Percentiles rank a stretch among this genome's conserved stretches.
Evolutionary conservation across 345 rosid species (phyloP).

Genomic region (Lagerstroemia speciosa): DNA sequence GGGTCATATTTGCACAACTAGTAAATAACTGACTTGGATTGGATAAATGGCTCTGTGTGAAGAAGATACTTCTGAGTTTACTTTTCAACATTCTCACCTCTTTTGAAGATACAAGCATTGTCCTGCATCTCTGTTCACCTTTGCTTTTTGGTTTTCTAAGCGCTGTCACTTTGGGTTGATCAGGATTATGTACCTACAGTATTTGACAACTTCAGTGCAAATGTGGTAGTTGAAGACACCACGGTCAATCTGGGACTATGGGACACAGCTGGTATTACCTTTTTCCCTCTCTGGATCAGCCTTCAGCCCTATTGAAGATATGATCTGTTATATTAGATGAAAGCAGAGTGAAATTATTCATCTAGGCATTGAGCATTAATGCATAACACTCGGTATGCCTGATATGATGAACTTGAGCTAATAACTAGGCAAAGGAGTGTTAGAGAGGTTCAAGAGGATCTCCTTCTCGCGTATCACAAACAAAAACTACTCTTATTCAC

Average conservation of each 20-base stretch:
- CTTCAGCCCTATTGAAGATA: not conserved
- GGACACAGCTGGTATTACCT: slow-evolving; percentile 89
- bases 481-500: not conserved
- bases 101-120: not conserved
- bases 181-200: slow-evolving; percentile 98
- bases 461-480: not conserved
- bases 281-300: not conserved
- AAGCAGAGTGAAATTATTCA: too few relatives aligned
- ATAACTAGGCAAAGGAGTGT: not conserved
- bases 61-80: not conserved
- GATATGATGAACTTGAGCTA: not conserved
- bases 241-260: slow-evolving; percentile 93
- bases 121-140: not conserved
- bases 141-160: not conserved
- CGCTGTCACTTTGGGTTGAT: slow-evolving; percentile 5
- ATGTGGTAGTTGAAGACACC: slow-evolving; percentile 82
- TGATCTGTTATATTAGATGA: too few relatives aligned
- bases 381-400: too few relatives aligned
- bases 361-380: too few relatives aligned
- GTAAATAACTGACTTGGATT: not conserved
- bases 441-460: not conserved
- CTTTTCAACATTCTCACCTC: not conserved
- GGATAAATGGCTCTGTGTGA: too few relatives aligned
- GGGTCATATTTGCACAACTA: not conserved
- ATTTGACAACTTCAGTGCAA: slow-evolving; percentile 97